Evolutionary conservation across 2,329 filamentous ascomycete species (phyloP), one percentile per base, ranked within the genome.

Genomic region (Colletotrichum truncatum): DNA sequence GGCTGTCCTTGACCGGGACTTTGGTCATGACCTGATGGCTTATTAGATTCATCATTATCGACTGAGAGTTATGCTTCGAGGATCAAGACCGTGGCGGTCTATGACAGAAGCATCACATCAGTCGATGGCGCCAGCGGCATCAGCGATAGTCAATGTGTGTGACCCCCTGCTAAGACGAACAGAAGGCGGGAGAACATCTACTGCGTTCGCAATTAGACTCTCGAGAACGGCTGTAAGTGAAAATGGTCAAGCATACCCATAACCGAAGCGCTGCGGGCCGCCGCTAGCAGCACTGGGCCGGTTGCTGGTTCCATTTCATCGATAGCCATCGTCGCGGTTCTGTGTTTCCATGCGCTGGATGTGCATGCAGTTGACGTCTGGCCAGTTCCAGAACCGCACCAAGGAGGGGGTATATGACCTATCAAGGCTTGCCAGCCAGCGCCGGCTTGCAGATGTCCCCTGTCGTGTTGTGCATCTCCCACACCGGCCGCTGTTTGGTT

Each of bases 311-410:
- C 39, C 21, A 48, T 57, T 26, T 21, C 30, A 18, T 48, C 4
- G 41, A 48, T 59, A 23, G 12, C n/a, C n/a, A n/a, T n/a, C n/a
- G n/a, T n/a, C n/a, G n/a, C 45, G 51, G 32, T 41, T 16, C 28
- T 48, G 28, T 52, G 23, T 36, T 64, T 59, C 45, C 16, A 59
- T 46, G 38, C 46, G 45, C 7, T 30, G 54, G 23, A 21, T 45
- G n/a, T 51, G 57, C 41, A 36, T 54, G 56, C 57, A 38, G 11
- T 55, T 12, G 41, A 49, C 23, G 39, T 51, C 51, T 63, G 51
- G 63, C 49, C 58, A 56, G 16, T 63, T 66, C 49, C 63, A 65
- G 57, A 65, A 62, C n/a, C n/a, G n/a, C 26, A 34, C 25, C 32
- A 21, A 43, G 32, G 25, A 48, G 28, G 26, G 16, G 34, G 51